A percentile compares a stretch with the other conserved stretches of the same genome.
Evolutionary conservation across 129 eudicot genomes (phyloP).

Genomic region (Silybum marianum): DNA sequence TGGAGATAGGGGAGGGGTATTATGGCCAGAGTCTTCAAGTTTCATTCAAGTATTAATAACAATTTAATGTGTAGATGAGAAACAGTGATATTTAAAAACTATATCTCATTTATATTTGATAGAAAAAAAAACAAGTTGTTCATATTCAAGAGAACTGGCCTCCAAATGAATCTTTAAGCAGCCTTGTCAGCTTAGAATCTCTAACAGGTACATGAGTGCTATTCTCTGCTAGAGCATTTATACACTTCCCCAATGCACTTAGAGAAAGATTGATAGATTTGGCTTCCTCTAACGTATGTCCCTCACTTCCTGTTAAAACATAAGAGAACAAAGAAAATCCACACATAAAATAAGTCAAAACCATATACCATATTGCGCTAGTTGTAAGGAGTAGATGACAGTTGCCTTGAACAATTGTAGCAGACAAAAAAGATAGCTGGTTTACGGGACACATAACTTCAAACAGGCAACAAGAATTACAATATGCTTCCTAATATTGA

Average conservation of each 20-base stretch:
- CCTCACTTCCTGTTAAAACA: slow-evolving; percentile 77
- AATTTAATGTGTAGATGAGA: not conserved
- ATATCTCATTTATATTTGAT: not conserved
- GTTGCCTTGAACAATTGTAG: not conserved
- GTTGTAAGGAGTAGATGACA: not conserved
- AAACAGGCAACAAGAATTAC: not conserved
- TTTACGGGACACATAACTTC: not conserved
- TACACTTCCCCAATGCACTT: slow-evolving; percentile 92
- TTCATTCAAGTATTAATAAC: not conserved
- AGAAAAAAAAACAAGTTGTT: not conserved
- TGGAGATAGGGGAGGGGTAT: not conserved
- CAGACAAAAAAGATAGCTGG: not conserved
- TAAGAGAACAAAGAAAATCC: not conserved
- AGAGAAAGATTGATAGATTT: slow-evolving; percentile 88
- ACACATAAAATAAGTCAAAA: slow-evolving; percentile 1
- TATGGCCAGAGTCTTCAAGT: not conserved
- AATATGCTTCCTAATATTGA: slow-evolving; percentile 1
- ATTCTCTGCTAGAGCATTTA: slow-evolving; percentile 92
- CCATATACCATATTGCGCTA: not conserved
- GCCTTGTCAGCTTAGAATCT: slow-evolving; percentile 89
- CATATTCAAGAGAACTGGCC: slow-evolving; percentile 43
- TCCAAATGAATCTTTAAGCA: slow-evolving; percentile 96
- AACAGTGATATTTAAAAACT: not conserved
- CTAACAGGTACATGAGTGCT: slow-evolving; percentile 94
- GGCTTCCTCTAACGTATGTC: slow-evolving; percentile 89